Evolutionary conservation across 1,284 basidiomycete species (phyloP), one percentile per base, ranked within the genome.

Genomic region (Ustilago esculenta): DNA sequence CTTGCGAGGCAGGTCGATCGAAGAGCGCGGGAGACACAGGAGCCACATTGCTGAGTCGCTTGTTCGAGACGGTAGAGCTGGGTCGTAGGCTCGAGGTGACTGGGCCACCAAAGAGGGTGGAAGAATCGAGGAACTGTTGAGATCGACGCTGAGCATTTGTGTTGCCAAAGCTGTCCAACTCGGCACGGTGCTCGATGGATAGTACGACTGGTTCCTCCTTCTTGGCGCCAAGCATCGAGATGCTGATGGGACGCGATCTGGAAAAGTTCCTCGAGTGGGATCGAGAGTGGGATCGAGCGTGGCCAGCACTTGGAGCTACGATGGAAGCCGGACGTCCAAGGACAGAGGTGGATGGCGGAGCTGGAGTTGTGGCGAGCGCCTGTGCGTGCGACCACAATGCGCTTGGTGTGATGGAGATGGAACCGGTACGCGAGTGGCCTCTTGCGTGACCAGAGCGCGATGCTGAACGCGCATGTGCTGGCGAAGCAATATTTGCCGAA

Each of bases 341-440:
- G 15, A 25, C 7, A 9, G 65, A 23, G 27, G 49, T 17, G 4
- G 57, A 46, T 11, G 37, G 18, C 10, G 37, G 25, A 10, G 55
- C 61, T 34, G 61, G 49, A 29, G 33, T 42, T 15, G 39, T 25
- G 14, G 43, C 44, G 12, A 60, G 39, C 17, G 51, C 35, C 14
- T 56, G 52, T 11, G 57, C 51, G 42, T 69, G 66, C 25, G 60
- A 52, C 23, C 41, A 41, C 39, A 65, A 34, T n/a, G 61, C 44
- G 15, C 49, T 61, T n/a, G 58, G 44, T 5, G 73, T 49, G 51
- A 77, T 65, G 14, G 75, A 77, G 57, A 77, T 77, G 32, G 68
- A 72, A 1, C 72, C 68, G 20, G 51, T 52, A 14, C 75, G 50
- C 11, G 75, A 77, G 33, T 77, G 75, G 7, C 72, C 74, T 12